Conservation (phyloP, 257 asterid species). For the Plantago ovata region DNA sequence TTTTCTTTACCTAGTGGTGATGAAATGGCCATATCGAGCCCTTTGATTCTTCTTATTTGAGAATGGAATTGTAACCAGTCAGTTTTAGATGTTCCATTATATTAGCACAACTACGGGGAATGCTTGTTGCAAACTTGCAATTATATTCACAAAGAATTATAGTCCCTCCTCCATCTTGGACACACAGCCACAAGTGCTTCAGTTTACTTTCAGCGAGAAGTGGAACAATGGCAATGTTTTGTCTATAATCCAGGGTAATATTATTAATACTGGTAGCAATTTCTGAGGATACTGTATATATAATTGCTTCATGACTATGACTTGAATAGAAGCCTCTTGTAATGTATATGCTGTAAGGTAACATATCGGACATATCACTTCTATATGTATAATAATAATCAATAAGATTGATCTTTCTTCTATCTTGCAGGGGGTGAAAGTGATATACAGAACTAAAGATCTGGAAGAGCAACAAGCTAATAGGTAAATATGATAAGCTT, state of each 20-base stretch:
- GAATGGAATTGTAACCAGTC: too few species aligned
- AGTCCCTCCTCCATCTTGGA: too few species aligned
- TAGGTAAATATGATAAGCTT: constrained; percentile 46
- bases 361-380: too few species aligned
- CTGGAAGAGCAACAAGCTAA: constrained; percentile 93
- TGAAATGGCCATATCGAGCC: not conserved
- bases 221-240: not conserved
- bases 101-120: not conserved
- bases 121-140: not conserved
- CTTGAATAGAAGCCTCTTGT: not conserved
- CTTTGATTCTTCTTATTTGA: too few species aligned
- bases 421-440: constrained; percentile 75
- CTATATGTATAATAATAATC: not conserved
- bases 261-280: not conserved
- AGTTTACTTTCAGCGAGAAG: not conserved
- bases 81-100: too few species aligned
- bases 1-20: constrained; percentile 2
- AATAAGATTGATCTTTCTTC: constrained; percentile 12
- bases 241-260: not conserved
- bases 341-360: constrained; percentile 1
- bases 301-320: not conserved
- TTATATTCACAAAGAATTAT: constrained; percentile 1
- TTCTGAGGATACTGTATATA: too few species aligned
- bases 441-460: constrained; percentile 86
- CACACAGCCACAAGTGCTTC: not conserved